A percentile compares a stretch with the other conserved stretches of the same genome.
These are phyloP conservation scores for Saprolegnia diclina DNA, from an alignment of 352 stramenopile genomes.

Conservation along the genomic window DNA sequence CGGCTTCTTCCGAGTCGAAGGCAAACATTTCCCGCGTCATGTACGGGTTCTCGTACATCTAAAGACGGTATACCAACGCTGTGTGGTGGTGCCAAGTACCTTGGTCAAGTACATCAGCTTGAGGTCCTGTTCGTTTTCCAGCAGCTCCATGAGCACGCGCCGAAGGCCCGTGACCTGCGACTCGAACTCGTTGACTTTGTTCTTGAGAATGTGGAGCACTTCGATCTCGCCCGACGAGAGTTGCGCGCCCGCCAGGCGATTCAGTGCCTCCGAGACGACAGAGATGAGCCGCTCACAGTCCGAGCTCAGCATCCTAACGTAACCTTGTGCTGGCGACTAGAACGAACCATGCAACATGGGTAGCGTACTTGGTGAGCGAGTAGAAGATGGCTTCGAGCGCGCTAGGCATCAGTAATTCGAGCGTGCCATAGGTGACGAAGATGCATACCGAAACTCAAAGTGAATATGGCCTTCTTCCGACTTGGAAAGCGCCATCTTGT, in stretches of 20 bases:
- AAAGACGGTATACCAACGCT: neutral
- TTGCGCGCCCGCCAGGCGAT: conserved; percentile 29
- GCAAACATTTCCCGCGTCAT: conserved; percentile 47
- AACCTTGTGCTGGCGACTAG: neutral
- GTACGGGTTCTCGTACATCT: conserved; percentile 47
- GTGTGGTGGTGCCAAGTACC: neutral
- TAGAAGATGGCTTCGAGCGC: conserved; percentile 27
- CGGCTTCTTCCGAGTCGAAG: conserved; percentile 66
- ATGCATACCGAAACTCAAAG: conserved; percentile 22
- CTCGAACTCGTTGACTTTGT: conserved; percentile 37
- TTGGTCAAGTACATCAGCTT: conserved; percentile 62
- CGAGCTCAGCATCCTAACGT: conserved; percentile 25
- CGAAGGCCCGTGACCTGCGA: conserved; percentile 40
- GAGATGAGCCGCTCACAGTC: conserved; percentile 33
- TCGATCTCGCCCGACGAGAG: conserved; percentile 38
- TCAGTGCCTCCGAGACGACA: conserved; percentile 30
- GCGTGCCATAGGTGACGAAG: neutral
- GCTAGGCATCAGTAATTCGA: neutral
- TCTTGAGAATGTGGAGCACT: conserved; percentile 38
- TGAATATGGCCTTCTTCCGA: conserved; percentile 20
- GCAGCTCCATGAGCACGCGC: conserved; percentile 51
- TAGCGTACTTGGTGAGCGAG: conserved; percentile 21
- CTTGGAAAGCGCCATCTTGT: conserved; percentile 33
- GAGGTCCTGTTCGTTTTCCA: conserved; percentile 65
- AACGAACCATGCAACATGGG: neutral